Evolutionary conservation across 768 basidiomycete genomes (phyloP).

Genomic region (Lepiota venenata): DNA sequence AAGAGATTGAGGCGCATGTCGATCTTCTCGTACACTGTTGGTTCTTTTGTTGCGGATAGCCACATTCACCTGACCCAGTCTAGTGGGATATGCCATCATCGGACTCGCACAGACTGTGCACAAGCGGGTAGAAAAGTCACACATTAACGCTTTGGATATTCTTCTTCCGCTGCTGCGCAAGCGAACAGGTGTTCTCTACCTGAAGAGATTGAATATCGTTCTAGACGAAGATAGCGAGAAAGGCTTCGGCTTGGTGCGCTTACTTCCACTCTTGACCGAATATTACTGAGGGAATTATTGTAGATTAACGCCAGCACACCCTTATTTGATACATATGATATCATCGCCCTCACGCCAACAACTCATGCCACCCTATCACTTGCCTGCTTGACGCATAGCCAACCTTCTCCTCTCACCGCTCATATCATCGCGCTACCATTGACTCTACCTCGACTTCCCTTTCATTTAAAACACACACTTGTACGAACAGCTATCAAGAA

Average conservation of each 20-base stretch:
- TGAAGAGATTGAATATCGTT: constrained; percentile 78
- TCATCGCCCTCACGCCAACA: constrained; percentile 74
- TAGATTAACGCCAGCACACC: constrained; percentile 72
- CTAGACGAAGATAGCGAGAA: constrained; percentile 85
- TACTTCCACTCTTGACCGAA: not conserved
- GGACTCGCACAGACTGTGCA: constrained; percentile 73
- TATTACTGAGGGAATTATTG: not conserved
- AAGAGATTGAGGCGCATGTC: constrained; percentile 56
- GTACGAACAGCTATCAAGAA: constrained; percentile 79
- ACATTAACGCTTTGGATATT: constrained; percentile 58
- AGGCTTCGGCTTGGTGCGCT: constrained; percentile 72
- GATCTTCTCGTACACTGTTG: constrained; percentile 72
- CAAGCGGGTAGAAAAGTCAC: constrained; percentile 70
- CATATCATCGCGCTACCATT: constrained; percentile 82
- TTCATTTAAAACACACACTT: constrained; percentile 79
- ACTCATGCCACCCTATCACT: constrained; percentile 69
- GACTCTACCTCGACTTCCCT: constrained; percentile 73
- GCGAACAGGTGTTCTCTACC: constrained; percentile 56
- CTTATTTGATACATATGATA: constrained; percentile 65
- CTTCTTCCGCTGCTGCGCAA: constrained; percentile 59
- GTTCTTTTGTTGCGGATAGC: constrained; percentile 23
- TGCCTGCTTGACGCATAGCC: constrained; percentile 77
- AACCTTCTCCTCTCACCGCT: constrained; percentile 71
- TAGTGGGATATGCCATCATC: constrained; percentile 87
- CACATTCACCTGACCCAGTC: constrained; percentile 13